Conservation (phyloP, 805 yeast species). For the Starmerella vaccinii region DNA sequence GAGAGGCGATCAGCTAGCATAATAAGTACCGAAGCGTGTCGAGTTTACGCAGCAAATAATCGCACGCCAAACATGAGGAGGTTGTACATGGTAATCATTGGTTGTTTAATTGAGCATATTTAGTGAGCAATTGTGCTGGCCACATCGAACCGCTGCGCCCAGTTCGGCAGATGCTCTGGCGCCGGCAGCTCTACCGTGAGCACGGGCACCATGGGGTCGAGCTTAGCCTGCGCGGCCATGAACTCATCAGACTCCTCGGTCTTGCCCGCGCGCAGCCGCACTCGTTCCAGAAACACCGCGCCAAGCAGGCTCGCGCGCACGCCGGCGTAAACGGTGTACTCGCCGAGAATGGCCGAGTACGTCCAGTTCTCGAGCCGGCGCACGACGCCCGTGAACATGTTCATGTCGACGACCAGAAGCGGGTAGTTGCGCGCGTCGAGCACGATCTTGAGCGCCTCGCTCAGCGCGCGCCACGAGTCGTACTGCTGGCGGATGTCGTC, state of each 20-base stretch:
- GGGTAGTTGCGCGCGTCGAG: conserved; percentile 57
- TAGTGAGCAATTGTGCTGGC: not conserved
- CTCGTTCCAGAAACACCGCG: conserved; percentile 70
- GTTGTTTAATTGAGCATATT: too few species aligned
- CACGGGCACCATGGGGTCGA: conserved; percentile 6
- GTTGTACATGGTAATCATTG: too few species aligned
- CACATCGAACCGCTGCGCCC: not conserved
- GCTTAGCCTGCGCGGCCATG: not conserved
- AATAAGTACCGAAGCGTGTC: too few species aligned
- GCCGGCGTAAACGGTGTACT: conserved; percentile 68
- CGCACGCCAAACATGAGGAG: too few species aligned
- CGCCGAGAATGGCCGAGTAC: conserved; percentile 71
- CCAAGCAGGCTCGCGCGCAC: conserved; percentile 46
- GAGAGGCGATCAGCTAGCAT: too few species aligned
- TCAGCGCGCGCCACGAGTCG: conserved; percentile 35
- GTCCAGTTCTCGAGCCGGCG: conserved; percentile 84
- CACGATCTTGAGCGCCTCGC: conserved; percentile 53
- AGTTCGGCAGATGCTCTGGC: not conserved
- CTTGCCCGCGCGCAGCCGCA: conserved; percentile 41
- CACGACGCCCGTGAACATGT: conserved; percentile 68
- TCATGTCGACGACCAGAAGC: conserved; percentile 64
- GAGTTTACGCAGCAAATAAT: too few species aligned
- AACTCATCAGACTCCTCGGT: conserved; percentile 37
- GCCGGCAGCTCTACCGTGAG: conserved; percentile 7
- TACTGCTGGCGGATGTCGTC: conserved; percentile 11